These are phyloP conservation scores for Alternaria sp. DNA, from an alignment of 2,329 filamentous ascomycete species.

Conservation along the genomic window DNA sequence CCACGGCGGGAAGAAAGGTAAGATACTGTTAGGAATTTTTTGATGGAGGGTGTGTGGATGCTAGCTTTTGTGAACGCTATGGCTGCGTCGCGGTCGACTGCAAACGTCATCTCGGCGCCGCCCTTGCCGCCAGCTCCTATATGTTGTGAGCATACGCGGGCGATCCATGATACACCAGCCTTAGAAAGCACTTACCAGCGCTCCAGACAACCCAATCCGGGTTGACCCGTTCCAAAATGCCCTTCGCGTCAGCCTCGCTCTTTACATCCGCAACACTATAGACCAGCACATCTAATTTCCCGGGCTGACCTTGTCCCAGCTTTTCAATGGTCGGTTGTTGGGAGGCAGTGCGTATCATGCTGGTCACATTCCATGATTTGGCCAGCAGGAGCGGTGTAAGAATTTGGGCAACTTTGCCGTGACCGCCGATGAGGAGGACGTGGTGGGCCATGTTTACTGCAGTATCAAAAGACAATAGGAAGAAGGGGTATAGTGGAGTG, in stretches of 20 bases:
- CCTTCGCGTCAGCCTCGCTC: slow-evolving; percentile 65
- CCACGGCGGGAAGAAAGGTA: slow-evolving; percentile 59
- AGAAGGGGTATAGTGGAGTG: neutral
- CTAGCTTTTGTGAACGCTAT: slow-evolving; percentile 61
- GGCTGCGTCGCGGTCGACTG: slow-evolving; percentile 62
- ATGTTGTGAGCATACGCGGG: neutral
- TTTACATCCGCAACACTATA: slow-evolving; percentile 75
- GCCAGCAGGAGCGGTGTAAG: slow-evolving; percentile 78
- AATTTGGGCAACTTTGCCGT: slow-evolving; percentile 77
- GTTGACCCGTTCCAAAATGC: slow-evolving; percentile 66
- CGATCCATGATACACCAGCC: neutral
- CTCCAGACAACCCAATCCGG: slow-evolving; percentile 73
- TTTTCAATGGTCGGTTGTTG: slow-evolving; percentile 70
- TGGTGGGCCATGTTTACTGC: slow-evolving; percentile 38
- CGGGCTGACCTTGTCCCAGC: slow-evolving; percentile 64
- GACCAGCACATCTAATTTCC: slow-evolving; percentile 72
- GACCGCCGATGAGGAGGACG: slow-evolving; percentile 77
- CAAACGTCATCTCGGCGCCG: slow-evolving; percentile 56
- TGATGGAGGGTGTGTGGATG: slow-evolving; percentile 53
- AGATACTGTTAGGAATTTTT: slow-evolving; percentile 63
- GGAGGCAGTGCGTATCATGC: slow-evolving; percentile 74
- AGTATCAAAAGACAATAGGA: neutral
- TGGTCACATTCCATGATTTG: slow-evolving; percentile 78
- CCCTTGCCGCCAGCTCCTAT: slow-evolving; percentile 63
- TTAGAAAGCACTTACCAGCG: slow-evolving; percentile 58